These are phyloP conservation scores for Magnaporthales sp. DNA, from an alignment of 2,329 filamentous ascomycete species.

Conservation along the genomic window DNA sequence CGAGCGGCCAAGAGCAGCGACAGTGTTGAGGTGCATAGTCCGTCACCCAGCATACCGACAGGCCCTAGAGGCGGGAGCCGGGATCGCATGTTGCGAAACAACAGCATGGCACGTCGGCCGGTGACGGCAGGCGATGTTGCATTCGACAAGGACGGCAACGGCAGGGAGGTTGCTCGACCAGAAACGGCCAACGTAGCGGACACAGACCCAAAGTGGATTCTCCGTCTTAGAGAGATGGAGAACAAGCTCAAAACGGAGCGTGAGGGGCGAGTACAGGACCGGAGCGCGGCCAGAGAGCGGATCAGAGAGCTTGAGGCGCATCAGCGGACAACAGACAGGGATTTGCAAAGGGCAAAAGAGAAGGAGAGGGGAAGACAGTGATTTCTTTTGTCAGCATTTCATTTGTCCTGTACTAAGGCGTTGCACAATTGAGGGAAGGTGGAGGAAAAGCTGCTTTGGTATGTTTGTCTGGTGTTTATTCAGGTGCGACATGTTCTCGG, in stretches of 20 bases:
- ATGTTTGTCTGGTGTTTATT: not conserved
- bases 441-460: not conserved
- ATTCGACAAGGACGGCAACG: constrained; percentile 12
- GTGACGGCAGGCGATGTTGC: constrained; percentile 17
- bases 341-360: not conserved
- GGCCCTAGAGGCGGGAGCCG: constrained; percentile 34
- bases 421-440: not conserved
- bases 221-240: constrained; percentile 80
- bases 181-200: constrained; percentile 11
- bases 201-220: constrained; percentile 70
- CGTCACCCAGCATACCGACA: constrained; percentile 44
- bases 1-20: constrained; percentile 32
- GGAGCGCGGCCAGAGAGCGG: constrained; percentile 72
- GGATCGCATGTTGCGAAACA: constrained; percentile 19
- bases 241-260: constrained; percentile 81
- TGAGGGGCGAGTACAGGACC: constrained; percentile 76
- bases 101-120: constrained; percentile 11
- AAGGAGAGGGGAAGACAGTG: constrained; percentile 4
- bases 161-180: constrained; percentile 22
- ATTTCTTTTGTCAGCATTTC: not conserved
- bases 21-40: constrained; percentile 28
- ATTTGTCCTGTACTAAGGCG: not conserved
- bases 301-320: constrained; percentile 49
- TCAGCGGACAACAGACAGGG: constrained; percentile 1
- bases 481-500: not conserved